These are phyloP conservation scores for Holtermannia corniformis DNA, from an alignment of 768 basidiomycete genomes.

Conservation along the genomic window DNA sequence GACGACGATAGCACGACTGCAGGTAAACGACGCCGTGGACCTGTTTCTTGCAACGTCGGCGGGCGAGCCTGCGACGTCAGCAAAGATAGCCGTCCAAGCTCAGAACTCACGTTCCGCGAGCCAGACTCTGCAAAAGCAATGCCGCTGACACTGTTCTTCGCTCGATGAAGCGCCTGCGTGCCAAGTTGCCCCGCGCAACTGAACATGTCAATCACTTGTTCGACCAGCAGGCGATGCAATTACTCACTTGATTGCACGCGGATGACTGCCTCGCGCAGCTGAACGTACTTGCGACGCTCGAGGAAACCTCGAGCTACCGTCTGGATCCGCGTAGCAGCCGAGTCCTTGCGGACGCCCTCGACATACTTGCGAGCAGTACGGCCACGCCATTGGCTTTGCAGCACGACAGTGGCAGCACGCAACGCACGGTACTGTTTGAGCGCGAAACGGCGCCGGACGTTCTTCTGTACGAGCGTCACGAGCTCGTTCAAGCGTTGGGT, in stretches of 20 bases:
- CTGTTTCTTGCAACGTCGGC: conserved; percentile 20
- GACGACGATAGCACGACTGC: conserved; percentile 85
- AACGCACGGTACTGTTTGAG: conserved; percentile 66
- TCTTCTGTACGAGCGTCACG: conserved; percentile 95
- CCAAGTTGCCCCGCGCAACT: conserved; percentile 38
- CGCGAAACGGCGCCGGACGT: conserved; percentile 78
- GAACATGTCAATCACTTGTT: neutral
- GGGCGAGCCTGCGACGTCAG: conserved; percentile 25
- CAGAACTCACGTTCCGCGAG: conserved; percentile 72
- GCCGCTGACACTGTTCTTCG: conserved; percentile 56
- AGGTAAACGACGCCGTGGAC: conserved; percentile 66
- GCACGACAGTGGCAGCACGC: conserved; percentile 63
- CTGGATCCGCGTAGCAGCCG: conserved; percentile 69
- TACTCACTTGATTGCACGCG: conserved; percentile 77
- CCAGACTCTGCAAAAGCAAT: conserved; percentile 63
- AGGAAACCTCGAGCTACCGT: conserved; percentile 59
- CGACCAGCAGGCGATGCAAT: neutral
- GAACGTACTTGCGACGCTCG: conserved; percentile 61
- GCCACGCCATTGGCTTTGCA: conserved; percentile 95
- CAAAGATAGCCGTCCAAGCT: conserved; percentile 42
- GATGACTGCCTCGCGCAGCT: conserved; percentile 54
- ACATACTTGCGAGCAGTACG: conserved; percentile 65
- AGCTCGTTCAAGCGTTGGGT: conserved; percentile 77
- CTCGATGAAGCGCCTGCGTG: conserved; percentile 40
- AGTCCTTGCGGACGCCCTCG: conserved; percentile 59